Conservation (phyloP, 23 red algal genomes). For the Gracilaria gracilis region DNA sequence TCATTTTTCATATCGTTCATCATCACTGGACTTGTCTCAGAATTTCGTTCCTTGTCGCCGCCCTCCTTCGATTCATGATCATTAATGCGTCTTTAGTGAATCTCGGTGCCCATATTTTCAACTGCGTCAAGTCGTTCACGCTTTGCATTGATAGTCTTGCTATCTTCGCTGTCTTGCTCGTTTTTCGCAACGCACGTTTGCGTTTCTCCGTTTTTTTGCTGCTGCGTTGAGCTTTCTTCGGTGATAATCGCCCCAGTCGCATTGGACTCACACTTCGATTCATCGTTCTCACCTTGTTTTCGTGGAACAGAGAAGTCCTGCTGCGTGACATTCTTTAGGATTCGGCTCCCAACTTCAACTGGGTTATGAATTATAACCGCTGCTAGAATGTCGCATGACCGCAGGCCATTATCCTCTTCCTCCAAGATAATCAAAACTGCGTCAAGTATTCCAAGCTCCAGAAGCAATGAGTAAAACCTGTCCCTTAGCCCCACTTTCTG, state of each 20-base stretch:
- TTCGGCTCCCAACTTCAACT: constrained; percentile 22
- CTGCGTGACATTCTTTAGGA: constrained; percentile 32
- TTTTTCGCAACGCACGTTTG: background rate
- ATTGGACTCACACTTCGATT: background rate
- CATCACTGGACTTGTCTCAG: too few relatives aligned
- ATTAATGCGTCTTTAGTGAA: too few relatives aligned
- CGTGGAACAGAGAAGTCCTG: constrained; percentile 8
- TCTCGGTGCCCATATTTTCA: background rate
- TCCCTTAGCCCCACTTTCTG: constrained; percentile 18
- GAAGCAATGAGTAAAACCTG: constrained; percentile 41
- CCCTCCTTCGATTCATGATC: background rate
- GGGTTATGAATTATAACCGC: constrained; percentile 38
- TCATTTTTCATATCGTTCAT: too few relatives aligned
- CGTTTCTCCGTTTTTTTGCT: background rate
- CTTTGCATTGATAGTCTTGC: too few relatives aligned
- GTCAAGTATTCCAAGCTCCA: constrained; percentile 55
- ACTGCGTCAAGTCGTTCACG: background rate
- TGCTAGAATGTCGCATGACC: constrained; percentile 43
- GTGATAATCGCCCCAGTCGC: background rate
- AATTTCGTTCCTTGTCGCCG: background rate
- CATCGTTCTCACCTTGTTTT: background rate
- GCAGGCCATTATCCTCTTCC: constrained; percentile 25
- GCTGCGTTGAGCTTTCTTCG: background rate
- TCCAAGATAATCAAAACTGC: constrained; percentile 10
- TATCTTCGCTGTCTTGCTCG: background rate